Evolutionary conservation across 768 basidiomycete genomes (phyloP), one percentile per base, ranked within the genome.

Genomic region (Naganishia randhawae): DNA sequence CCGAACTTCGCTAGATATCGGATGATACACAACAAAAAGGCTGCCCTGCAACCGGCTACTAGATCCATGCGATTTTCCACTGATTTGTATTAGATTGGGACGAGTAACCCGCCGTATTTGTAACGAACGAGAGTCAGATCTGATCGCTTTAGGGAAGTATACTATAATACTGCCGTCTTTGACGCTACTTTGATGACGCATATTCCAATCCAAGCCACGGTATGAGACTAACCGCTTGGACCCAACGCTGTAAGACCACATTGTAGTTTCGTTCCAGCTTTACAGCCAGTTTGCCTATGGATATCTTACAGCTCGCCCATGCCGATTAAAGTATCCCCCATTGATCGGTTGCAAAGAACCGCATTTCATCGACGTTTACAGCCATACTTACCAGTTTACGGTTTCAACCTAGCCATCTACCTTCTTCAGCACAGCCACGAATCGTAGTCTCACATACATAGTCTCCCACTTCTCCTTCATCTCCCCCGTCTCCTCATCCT

Each of bases 381-480:
- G 6, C 41, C 14, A 16, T 42, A 42, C 19, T 42, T 16, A 51
- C 50, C 11, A 51, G 10, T 51, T 31, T 51, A 25, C 51, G 5
- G 29, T 33, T 29, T 33, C 29, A 52, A 19, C 51, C 25, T 14
- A 2, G 29, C 9, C 4, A 3, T 11, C 1, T 22, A 17, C 19
- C 57, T 61, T 27, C 11, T 61, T 42, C 1, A 61, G 37, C 33
- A 61, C 62, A 50, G 88, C 87, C 52, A 80, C 82, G 71, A 89
- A 87, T 63, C 89, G 82, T 73, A 91, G 77, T 54, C 91, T 81
- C 69, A 85, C 85, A 73, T 90, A 91, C 84, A 91, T 85, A 81
- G 90, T 81, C 33, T 84, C 80, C 89, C 73, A 85, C 80, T 69
- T 86, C 81, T 73, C 75, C 57, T 64, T 52, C 17, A 51, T 55